Evolutionary conservation across 768 basidiomycete species (phyloP), one percentile per base, ranked within the genome.

Genomic region (Leccinum incarnatum): DNA sequence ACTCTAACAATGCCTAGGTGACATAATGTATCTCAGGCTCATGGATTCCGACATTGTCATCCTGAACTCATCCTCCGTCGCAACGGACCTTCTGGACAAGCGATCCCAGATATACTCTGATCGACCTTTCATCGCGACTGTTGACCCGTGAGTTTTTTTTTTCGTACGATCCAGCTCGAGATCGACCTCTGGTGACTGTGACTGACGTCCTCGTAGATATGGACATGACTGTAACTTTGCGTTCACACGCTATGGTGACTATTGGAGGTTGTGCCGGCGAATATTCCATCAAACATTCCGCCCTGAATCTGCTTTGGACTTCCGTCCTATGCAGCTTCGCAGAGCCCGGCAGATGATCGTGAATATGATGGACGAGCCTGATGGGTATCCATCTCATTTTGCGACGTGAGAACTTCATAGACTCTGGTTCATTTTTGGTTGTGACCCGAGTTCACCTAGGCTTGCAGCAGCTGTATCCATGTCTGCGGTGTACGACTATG

Each of bases 51-150:
- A 68, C 14, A 70, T 76, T 32, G 65, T 83, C 23, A 64, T 83
- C 42, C 60, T 84, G 45, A 83, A 79, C 64, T 72, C 74, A 25
- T 65, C 67, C 21, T 75, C 76, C 55, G 75, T 70, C 14, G 78
- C 74, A 0, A 62, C 67, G 19, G 81, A 80, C 45, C 72, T 84
- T 11, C 68, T 84, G 46, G 79, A 81, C 46, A 69, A 71, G 36
- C 76, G 79, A 5, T 77, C 79, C 9, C 6, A 76, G 23, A 23
- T 79, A 30, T 82, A 82, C 59, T 80, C 81, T 15, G 81, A 47
- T 47, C 46, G 46, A 15, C 46, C 46, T 47, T 53, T 45, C 27
- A 51, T 69, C 17, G 59, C 60, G 4, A 63, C 57, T 15, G 9
- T 57, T 7, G 49, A 42, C 6, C 56, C 61, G 61, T 62, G 36